Conservation (phyloP, 176 grass and related monocot species). For the Alopecurus myosuroides region DNA sequence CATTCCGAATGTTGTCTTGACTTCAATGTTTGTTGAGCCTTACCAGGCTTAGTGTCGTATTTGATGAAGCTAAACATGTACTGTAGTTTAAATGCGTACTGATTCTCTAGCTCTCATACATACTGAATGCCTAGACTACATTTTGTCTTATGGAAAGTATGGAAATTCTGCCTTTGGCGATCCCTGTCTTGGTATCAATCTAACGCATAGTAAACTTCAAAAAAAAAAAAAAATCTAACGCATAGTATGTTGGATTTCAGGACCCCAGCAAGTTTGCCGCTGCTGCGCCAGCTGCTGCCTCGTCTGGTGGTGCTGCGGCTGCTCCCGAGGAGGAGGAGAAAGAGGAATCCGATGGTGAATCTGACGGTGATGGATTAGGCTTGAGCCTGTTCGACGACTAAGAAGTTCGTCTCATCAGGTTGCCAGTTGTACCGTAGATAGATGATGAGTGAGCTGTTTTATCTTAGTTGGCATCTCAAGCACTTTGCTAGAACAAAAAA, state of each 20-base stretch:
- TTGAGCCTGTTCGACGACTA: slow-evolving; percentile 66
- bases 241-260: slow-evolving; percentile 1
- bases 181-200: neutral
- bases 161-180: neutral
- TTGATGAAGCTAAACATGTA: neutral
- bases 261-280: slow-evolving; percentile 75
- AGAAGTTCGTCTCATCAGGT: slow-evolving; percentile 15
- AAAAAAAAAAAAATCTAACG: too few species aligned
- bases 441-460: neutral
- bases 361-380: slow-evolving; percentile 51
- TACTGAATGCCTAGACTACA: neutral
- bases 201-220: neutral
- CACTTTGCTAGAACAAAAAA: neutral
- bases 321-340: slow-evolving; percentile 43
- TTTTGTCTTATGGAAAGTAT: neutral
- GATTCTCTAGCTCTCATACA: neutral
- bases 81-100: neutral
- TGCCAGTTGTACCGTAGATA: slow-evolving; percentile 8
- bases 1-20: neutral
- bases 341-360: slow-evolving; percentile 50
- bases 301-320: slow-evolving; percentile 16
- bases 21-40: neutral
- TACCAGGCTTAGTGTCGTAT: neutral
- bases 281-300: slow-evolving; percentile 32
- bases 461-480: neutral